Base-by-base conservation (phyloP, 208 protist species). In the Crithidia expoeki region DNA sequence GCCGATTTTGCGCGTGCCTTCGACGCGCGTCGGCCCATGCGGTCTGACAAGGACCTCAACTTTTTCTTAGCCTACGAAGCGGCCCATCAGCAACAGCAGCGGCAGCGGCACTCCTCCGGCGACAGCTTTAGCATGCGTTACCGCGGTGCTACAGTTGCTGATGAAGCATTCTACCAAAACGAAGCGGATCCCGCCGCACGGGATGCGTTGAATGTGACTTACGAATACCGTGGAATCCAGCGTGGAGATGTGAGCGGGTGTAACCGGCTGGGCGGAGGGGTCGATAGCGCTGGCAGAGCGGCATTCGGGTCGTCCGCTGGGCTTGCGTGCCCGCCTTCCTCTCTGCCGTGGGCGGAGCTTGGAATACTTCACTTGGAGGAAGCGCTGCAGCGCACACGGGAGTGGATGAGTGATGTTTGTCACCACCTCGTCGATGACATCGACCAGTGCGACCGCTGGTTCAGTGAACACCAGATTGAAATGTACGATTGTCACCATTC, bases 401-500 rank as follows among this genome's bases (percentile, higher is more conserved):
- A 88, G 69, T 93, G 86, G 84, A 56, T 92, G 21, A 80, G 76
- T 7, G 76, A 84, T 21, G 30, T 88, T 38, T 94, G 87, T 69
- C 68, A 73, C 34, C 63, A 50, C 23, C 67, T 95, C 7, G 62
- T 84, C 28, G 73, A 77, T 16, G 82, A 95, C 40, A 68, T 93
- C 16, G 80, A 87, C 42, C 68, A 79, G 65, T 89, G 83, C 72
- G 78, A 94, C 49, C 63, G 69, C 27, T 93, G 85, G 84, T 83
- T 93, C 34, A 65, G 50, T 16, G 77, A 71, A 19, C 81, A 85
- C 34, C 68, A 85, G 34, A 71, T 90, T 33, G 67, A 64, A 12
- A 74, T 63, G 50, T 93, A 88, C 71, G 86, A 90, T 65, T 88
- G 84, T 59, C 62, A 69, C 16, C 79, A 92, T 70, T 85, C 85